These are phyloP conservation scores for Penstemon barbatus DNA, from an alignment of 257 asterid species.

Conservation along the genomic window DNA sequence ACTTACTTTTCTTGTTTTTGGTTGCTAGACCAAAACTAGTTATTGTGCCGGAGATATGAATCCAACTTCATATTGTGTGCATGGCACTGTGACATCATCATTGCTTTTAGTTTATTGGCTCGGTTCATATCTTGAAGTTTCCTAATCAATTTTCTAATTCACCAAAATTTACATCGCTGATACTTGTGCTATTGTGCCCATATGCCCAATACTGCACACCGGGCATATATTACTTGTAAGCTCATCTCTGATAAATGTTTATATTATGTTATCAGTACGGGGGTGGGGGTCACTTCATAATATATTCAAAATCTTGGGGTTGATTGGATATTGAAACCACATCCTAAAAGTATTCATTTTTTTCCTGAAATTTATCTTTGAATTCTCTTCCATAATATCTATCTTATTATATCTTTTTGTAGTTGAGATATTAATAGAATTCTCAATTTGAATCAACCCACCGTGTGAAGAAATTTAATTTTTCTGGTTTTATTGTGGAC, in stretches of 20 bases:
- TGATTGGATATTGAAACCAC: not conserved
- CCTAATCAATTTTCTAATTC: constrained; percentile 7
- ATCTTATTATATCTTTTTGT: not conserved
- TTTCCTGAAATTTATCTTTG: constrained; percentile 7
- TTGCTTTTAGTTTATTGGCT: constrained; percentile 15
- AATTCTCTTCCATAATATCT: not conserved
- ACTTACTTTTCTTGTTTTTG: constrained; percentile 12
- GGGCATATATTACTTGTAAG: not conserved
- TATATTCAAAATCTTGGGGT: constrained; percentile 3
- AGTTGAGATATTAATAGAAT: constrained; percentile 8
- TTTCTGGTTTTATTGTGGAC: constrained; percentile 25
- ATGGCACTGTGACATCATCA: not conserved
- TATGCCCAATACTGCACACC: not conserved
- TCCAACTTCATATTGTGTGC: constrained; percentile 19
- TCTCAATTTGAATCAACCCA: constrained; percentile 13
- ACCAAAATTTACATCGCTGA: constrained; percentile 12
- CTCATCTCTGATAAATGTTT: not conserved
- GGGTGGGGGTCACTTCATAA: not conserved
- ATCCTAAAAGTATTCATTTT: not conserved
- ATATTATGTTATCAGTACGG: not conserved
- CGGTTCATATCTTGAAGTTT: constrained; percentile 12
- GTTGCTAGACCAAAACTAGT: constrained; percentile 21
- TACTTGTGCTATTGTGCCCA: not conserved
- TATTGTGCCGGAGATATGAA: constrained; percentile 15
- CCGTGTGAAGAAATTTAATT: constrained; percentile 19